phyloP scores from a whole-genome alignment of 2,329 filamentous ascomycete species.

The Blumeriella jaapii region DNA sequence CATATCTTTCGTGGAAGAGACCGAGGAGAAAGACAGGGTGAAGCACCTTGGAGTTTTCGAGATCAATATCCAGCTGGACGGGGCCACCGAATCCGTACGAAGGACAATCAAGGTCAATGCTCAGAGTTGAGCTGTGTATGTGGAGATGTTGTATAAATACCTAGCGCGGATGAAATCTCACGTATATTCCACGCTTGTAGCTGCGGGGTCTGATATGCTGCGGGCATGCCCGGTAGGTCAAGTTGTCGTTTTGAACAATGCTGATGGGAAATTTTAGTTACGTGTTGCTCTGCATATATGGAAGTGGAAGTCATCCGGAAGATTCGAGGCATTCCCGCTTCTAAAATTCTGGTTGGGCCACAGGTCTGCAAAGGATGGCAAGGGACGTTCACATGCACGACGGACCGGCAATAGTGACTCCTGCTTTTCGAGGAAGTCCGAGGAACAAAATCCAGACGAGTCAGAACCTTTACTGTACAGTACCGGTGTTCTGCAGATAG shows the following conservation, averaged over 20 bases:
- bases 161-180: conserved; percentile 13
- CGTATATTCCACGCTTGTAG: conserved; percentile 4
- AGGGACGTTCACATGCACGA: no score
- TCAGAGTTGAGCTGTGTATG: conserved; percentile 21
- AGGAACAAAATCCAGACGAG: no score
- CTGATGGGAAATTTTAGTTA: neutral
- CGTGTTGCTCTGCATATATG: no score
- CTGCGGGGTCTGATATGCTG: neutral
- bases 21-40: conserved; percentile 32
- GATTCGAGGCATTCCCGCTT: no score
- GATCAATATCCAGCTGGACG: conserved; percentile 38
- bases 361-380: no score
- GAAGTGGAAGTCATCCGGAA: no score
- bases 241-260: neutral
- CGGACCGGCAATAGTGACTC: no score
- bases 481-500: no score
- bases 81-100: conserved; percentile 31
- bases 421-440: no score
- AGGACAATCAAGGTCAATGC: conserved; percentile 32
- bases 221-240: neutral
- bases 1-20: conserved; percentile 35
- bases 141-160: conserved; percentile 12
- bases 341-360: no score
- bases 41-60: conserved; percentile 42
- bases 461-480: no score